Conservation (phyloP, 2,329 filamentous ascomycete genomes). For the Cercospora zeae-maydis region DNA sequence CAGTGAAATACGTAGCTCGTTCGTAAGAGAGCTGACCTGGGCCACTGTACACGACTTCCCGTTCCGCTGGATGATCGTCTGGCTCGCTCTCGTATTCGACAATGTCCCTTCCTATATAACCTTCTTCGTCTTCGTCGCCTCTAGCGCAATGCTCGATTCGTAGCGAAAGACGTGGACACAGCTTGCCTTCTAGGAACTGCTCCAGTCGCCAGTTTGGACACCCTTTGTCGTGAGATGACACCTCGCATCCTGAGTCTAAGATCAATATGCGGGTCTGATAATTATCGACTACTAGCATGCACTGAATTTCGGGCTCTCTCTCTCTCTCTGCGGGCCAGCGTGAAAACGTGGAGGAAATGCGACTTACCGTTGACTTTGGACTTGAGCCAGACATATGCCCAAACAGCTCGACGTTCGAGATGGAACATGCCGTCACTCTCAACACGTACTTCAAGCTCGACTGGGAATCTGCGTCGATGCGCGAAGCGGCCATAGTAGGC, state of each 20-base stretch:
- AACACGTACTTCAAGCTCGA: conserved; percentile 28
- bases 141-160: conserved; percentile 15
- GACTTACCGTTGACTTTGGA: conserved; percentile 8
- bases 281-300: not conserved
- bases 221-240: conserved; percentile 4
- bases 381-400: conserved; percentile 24
- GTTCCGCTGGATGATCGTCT: conserved; percentile 17
- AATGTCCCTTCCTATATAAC: conserved; percentile 21
- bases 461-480: conserved; percentile 17
- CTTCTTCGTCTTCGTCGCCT: conserved; percentile 22
- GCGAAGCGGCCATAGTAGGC: conserved; percentile 26
- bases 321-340: not conserved
- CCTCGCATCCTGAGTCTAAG: conserved; percentile 8
- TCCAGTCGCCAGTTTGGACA: conserved; percentile 26
- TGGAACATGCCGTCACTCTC: not conserved
- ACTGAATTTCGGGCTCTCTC: not conserved
- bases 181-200: conserved; percentile 24
- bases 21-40: conserved; percentile 16
- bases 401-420: conserved; percentile 18
- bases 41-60: conserved; percentile 18
- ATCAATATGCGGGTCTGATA: not conserved
- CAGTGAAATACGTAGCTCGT: not conserved
- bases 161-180: conserved; percentile 13
- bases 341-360: not conserved
- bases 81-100: conserved; percentile 13